Conservation (phyloP, 441 rosid species). For the Pelargonium cotyledonis region DNA sequence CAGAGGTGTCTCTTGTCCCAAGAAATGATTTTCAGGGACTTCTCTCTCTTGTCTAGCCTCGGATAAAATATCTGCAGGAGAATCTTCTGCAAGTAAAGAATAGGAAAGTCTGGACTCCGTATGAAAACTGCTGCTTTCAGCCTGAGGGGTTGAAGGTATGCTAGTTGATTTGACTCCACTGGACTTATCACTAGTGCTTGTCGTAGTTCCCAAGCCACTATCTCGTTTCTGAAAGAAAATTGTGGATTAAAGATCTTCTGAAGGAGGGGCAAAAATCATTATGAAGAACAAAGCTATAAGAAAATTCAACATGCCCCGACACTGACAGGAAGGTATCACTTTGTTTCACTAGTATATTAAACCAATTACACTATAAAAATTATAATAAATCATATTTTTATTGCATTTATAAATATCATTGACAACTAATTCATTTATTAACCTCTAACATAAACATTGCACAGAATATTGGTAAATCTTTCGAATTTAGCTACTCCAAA, state of each 20-base stretch:
- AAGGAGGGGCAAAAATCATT: slow-evolving; percentile 15
- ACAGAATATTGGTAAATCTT: too few species aligned
- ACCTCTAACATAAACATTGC: background rate
- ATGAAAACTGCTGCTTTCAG: slow-evolving; percentile 50
- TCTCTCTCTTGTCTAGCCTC: slow-evolving; percentile 64
- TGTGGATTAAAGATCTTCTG: slow-evolving; percentile 15
- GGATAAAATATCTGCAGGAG: slow-evolving; percentile 52
- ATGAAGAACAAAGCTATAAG: background rate
- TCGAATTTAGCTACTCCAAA: too few species aligned
- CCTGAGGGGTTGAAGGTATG: slow-evolving; percentile 85
- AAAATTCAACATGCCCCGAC: too few species aligned
- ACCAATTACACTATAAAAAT: too few species aligned
- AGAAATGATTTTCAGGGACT: slow-evolving; percentile 49
- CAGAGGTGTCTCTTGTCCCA: slow-evolving; percentile 73
- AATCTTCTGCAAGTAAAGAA: slow-evolving; percentile 49
- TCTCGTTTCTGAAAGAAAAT: slow-evolving; percentile 68
- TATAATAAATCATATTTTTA: too few species aligned
- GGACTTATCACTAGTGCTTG: slow-evolving; percentile 68
- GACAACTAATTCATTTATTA: background rate
- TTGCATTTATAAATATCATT: background rate
- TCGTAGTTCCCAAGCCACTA: slow-evolving; percentile 40
- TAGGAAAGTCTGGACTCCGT: slow-evolving; percentile 60
- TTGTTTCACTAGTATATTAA: too few species aligned
- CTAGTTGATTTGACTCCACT: slow-evolving; percentile 69
- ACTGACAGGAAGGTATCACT: too few species aligned